Conservation (phyloP, 2,329 filamentous ascomycete species). For the Aulographum hederae region DNA sequence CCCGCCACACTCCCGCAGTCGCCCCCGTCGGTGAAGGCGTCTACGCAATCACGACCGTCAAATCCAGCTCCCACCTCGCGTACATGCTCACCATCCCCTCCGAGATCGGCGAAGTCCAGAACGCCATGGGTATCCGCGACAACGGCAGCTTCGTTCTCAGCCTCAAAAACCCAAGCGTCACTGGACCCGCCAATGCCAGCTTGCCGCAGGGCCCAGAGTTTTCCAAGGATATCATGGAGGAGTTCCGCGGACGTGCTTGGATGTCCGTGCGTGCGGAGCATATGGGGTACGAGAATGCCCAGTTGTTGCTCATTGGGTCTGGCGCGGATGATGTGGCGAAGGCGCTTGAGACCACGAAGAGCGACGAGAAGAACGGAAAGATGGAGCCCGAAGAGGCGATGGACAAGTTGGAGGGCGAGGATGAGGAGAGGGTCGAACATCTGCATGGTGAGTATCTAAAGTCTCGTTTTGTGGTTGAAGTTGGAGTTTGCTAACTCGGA, state of each 20-base stretch:
- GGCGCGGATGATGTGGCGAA: constrained; percentile 36
- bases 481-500: constrained; percentile 5
- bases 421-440: constrained; percentile 46
- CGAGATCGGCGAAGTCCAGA: constrained; percentile 52
- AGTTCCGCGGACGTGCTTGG: constrained; percentile 60
- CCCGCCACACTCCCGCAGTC: constrained; percentile 48
- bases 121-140: constrained; percentile 50
- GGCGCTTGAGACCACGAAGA: constrained; percentile 37
- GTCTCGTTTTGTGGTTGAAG: constrained; percentile 1
- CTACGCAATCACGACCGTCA: constrained; percentile 61
- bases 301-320: constrained; percentile 65
- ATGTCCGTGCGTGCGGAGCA: constrained; percentile 53
- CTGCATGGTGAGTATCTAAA: constrained; percentile 31
- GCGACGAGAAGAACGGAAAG: constrained; percentile 33
- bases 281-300: constrained; percentile 55
- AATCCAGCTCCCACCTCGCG: constrained; percentile 54
- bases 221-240: constrained; percentile 50
- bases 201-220: constrained; percentile 51
- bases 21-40: constrained; percentile 70
- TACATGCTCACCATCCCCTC: constrained; percentile 64
- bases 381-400: constrained; percentile 52
- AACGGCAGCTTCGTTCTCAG: constrained; percentile 64
- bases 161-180: constrained; percentile 59
- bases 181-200: constrained; percentile 43
- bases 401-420: constrained; percentile 58